These are phyloP conservation scores for Gryganskiella cystojenkinii DNA, from an alignment of 192 early-diverging fungal species.

Conservation along the genomic window DNA sequence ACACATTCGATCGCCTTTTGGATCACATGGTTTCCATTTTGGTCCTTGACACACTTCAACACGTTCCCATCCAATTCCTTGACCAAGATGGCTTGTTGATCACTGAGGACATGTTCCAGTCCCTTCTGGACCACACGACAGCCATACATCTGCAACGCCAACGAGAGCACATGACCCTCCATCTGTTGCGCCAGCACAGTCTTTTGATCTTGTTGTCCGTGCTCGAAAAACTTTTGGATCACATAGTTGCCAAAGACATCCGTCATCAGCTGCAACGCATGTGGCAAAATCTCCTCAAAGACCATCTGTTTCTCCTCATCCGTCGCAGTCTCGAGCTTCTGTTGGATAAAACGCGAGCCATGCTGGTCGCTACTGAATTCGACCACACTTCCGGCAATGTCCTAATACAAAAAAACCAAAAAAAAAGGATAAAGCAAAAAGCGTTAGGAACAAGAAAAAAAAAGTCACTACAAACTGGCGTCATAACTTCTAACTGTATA, in stretches of 20 bases:
- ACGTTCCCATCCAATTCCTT: conserved; percentile 95
- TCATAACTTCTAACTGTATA: too few species aligned
- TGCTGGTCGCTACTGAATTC: conserved; percentile 99
- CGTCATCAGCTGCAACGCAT: conserved; percentile 94
- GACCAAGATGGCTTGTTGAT: conserved; percentile 92
- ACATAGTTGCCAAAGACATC: conserved; percentile 99
- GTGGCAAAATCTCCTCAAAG: conserved; percentile 95
- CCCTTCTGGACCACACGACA: conserved; percentile 99
- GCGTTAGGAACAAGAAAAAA: too few species aligned
- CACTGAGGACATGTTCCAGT: conserved; percentile 90
- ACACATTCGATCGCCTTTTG: conserved; percentile 99
- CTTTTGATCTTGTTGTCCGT: conserved; percentile 95
- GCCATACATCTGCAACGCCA: conserved; percentile 99
- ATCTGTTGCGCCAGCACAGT: conserved; percentile 92
- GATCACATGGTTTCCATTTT: conserved; percentile 99
- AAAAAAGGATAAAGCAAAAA: conserved; percentile 5
- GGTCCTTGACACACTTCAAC: conserved; percentile 98
- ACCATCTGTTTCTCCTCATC: conserved; percentile 96
- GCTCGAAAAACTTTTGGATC: conserved; percentile 99
- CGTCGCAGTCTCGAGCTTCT: conserved; percentile 93
- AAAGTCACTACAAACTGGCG: too few species aligned
- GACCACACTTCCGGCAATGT: conserved; percentile 93
- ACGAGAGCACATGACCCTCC: conserved; percentile 93
- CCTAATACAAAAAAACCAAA: conserved; percentile 58
- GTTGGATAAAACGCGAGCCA: conserved; percentile 98